Evolutionary conservation across 2,329 filamentous ascomycete genomes (phyloP).

Genomic region (Aspergillus viridinutans): DNA sequence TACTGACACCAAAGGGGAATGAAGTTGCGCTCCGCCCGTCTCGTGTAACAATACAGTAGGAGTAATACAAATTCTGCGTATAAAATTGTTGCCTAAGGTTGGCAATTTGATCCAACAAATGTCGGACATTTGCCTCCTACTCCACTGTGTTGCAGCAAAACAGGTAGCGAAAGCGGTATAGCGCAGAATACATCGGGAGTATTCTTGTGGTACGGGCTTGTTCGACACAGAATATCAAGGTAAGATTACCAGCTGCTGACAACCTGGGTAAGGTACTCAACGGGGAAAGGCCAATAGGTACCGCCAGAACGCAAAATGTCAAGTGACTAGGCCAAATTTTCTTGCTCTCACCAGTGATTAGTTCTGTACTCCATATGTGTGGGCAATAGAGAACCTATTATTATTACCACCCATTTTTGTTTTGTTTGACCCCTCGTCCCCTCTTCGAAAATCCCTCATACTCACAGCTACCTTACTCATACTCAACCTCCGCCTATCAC

Average conservation of each 20-base stretch:
- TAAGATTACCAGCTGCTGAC: not conserved
- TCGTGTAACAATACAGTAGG: not conserved
- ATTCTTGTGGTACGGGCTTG: not conserved
- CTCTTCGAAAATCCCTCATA: conserved; percentile 23
- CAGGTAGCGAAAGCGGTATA: not conserved
- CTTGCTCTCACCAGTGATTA: not conserved
- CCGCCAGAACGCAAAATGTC: not conserved
- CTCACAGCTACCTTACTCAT: conserved; percentile 1
- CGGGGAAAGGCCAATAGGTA: not conserved
- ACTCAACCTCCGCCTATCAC: not conserved
- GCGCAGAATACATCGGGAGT: not conserved
- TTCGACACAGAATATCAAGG: not conserved
- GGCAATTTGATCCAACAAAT: not conserved
- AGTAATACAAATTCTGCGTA: not conserved
- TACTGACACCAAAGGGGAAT: not conserved
- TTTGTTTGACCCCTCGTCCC: conserved; percentile 8
- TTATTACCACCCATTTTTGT: conserved; percentile 6
- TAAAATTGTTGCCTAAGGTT: not conserved
- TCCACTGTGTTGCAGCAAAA: not conserved
- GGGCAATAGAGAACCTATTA: not conserved
- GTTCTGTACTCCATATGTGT: not conserved
- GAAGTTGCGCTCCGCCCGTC: not conserved
- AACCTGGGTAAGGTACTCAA: too few relatives aligned
- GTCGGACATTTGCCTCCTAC: not conserved
- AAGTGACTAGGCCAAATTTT: not conserved